Conservation (phyloP, 2,329 filamentous ascomycete genomes). For the Clonostachys chloroleuca region DNA sequence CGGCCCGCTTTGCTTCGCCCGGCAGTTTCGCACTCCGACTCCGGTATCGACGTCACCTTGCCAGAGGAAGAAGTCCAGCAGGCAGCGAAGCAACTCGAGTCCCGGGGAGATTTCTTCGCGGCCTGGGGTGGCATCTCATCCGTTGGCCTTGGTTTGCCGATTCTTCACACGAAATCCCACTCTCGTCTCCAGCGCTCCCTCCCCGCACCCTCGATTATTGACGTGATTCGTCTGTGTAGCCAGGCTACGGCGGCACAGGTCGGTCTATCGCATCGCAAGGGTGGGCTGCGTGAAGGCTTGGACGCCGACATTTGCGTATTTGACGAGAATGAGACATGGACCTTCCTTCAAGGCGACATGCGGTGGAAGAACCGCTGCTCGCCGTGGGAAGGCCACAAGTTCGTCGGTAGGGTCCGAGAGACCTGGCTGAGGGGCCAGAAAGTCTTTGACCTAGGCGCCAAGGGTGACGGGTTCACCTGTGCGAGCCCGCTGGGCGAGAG, state of each 20-base stretch:
- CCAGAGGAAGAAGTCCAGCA: constrained; percentile 17
- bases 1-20: constrained; percentile 10
- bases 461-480: constrained; percentile 48
- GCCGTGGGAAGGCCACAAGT: constrained; percentile 78
- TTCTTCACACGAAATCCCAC: constrained; percentile 76
- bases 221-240: constrained; percentile 83
- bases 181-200: constrained; percentile 48
- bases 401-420: constrained; percentile 75
- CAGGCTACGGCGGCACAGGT: constrained; percentile 85
- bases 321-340: constrained; percentile 77
- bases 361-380: constrained; percentile 91
- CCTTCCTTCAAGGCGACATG: constrained; percentile 74
- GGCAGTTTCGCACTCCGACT: constrained; percentile 43
- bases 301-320: constrained; percentile 93
- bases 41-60: constrained; percentile 43
- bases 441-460: constrained; percentile 67
- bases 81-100: constrained; percentile 24
- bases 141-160: constrained; percentile 87
- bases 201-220: constrained; percentile 52
- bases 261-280: constrained; percentile 71
- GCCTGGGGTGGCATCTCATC: constrained; percentile 96
- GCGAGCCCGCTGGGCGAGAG: constrained; percentile 42
- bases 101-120: constrained; percentile 81
- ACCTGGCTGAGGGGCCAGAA: constrained; percentile 78
- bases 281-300: constrained; percentile 73